Evolutionary conservation across 2,329 filamentous ascomycete genomes (phyloP).

Genomic region (Purpureocillium takamizusanense): DNA sequence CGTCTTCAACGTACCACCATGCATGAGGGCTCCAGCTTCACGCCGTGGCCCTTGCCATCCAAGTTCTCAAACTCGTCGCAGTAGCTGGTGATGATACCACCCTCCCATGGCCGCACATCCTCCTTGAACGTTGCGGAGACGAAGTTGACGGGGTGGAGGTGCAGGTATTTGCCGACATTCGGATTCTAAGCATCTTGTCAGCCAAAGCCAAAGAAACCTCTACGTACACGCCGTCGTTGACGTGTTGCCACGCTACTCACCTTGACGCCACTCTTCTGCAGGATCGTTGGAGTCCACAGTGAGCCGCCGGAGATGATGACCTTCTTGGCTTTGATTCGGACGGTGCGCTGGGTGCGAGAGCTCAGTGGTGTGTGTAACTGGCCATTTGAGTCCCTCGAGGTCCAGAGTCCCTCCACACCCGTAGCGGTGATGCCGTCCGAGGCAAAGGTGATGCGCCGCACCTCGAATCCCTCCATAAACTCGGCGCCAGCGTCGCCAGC

Average conservation of each 20-base stretch:
- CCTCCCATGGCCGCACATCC: slow-evolving; percentile 61
- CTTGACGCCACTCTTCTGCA: slow-evolving; percentile 69
- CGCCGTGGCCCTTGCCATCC: slow-evolving; percentile 71
- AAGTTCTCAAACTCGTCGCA: slow-evolving; percentile 72
- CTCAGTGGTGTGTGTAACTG: slow-evolving; percentile 41
- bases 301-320: slow-evolving; percentile 73
- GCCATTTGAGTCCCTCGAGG: slow-evolving; percentile 56
- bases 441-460: slow-evolving; percentile 62
- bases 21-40: slow-evolving; percentile 67
- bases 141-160: slow-evolving; percentile 66
- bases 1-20: slow-evolving; percentile 49
- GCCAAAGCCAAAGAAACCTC: not conserved
- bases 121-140: slow-evolving; percentile 57
- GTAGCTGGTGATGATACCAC: slow-evolving; percentile 71
- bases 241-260: slow-evolving; percentile 24
- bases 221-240: not conserved
- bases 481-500: slow-evolving; percentile 67
- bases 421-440: slow-evolving; percentile 47
- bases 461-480: slow-evolving; percentile 77
- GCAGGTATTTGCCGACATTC: slow-evolving; percentile 73
- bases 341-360: slow-evolving; percentile 42
- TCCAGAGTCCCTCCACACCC: slow-evolving; percentile 70
- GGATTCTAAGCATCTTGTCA: slow-evolving; percentile 44
- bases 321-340: slow-evolving; percentile 69
- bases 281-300: slow-evolving; percentile 65